Conservation (phyloP, 2,329 filamentous ascomycete species). For the Aspergillus persii region DNA sequence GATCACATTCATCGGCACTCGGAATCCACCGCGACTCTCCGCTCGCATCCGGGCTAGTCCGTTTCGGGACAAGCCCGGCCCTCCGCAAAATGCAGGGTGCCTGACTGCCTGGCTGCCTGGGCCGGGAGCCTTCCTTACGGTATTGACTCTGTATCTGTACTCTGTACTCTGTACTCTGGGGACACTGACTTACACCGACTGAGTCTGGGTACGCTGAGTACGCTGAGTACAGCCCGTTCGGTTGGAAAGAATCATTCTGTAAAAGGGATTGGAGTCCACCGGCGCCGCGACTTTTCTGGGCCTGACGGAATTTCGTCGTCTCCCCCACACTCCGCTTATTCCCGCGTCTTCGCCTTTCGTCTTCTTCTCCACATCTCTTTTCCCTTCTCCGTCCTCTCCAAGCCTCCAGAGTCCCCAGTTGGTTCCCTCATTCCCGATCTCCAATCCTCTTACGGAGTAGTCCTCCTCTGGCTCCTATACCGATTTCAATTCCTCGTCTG, state of each 20-base stretch:
- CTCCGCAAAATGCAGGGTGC: slow-evolving; percentile 14
- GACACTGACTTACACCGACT: too few relatives aligned
- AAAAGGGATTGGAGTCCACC: slow-evolving; percentile 1
- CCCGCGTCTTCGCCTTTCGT: slow-evolving; percentile 9
- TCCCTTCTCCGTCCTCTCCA: background rate
- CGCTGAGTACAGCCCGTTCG: too few relatives aligned
- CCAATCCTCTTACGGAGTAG: background rate
- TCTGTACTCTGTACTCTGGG: too few relatives aligned
- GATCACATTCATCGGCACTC: slow-evolving; percentile 21
- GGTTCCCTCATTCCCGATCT: background rate
- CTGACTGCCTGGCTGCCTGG: background rate
- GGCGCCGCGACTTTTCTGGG: slow-evolving; percentile 28
- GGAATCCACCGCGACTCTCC: slow-evolving; percentile 19
- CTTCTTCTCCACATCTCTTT: background rate
- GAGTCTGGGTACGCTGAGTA: too few relatives aligned
- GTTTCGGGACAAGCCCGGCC: slow-evolving; percentile 14
- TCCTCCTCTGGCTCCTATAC: background rate
- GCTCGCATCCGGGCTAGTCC: slow-evolving; percentile 14
- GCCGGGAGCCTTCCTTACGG: too few relatives aligned
- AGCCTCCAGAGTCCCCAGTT: background rate
- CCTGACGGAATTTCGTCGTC: slow-evolving; percentile 17
- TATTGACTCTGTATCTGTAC: too few relatives aligned
- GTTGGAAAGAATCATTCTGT: too few relatives aligned
- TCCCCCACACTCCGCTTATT: slow-evolving; percentile 38
- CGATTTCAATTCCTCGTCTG: too few relatives aligned